These are phyloP conservation scores for Colletotrichum australisinense DNA, from an alignment of 2,329 filamentous ascomycete genomes.

Conservation along the genomic window DNA sequence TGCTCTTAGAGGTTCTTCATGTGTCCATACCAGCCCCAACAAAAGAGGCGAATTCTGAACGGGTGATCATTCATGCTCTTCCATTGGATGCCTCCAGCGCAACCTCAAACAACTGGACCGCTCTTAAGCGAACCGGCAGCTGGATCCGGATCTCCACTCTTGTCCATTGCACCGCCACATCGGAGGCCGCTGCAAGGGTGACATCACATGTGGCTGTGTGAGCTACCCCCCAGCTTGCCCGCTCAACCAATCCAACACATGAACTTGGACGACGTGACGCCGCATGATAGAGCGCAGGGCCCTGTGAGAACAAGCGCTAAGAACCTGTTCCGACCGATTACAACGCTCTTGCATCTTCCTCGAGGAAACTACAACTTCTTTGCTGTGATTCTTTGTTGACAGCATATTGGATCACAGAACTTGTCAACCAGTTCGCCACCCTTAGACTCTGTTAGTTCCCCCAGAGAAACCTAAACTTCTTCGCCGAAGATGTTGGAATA, in stretches of 20 bases:
- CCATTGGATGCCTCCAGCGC: slow-evolving; percentile 33
- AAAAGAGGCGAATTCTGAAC: slow-evolving; percentile 4
- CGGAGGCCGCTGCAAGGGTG: slow-evolving; percentile 30
- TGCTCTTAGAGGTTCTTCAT: not conserved
- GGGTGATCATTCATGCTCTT: slow-evolving; percentile 11
- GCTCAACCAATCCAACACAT: slow-evolving; percentile 23
- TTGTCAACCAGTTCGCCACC: slow-evolving; percentile 35
- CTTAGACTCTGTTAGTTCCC: not conserved
- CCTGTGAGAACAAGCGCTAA: slow-evolving; percentile 22
- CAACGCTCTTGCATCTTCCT: not conserved
- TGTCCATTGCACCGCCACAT: slow-evolving; percentile 23
- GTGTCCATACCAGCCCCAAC: not conserved
- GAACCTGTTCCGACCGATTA: slow-evolving; percentile 11
- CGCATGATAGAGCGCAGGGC: slow-evolving; percentile 1
- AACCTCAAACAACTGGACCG: slow-evolving; percentile 12
- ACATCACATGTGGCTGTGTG: slow-evolving; percentile 38
- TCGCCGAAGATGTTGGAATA: slow-evolving; percentile 67
- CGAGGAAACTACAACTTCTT: not conserved
- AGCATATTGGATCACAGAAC: not conserved
- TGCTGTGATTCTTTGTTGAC: not conserved
- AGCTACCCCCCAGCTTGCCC: slow-evolving; percentile 27
- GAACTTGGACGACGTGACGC: slow-evolving; percentile 17
- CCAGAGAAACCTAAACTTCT: not conserved
- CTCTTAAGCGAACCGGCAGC: slow-evolving; percentile 28
- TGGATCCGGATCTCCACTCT: slow-evolving; percentile 6